A percentile compares a stretch with the other conserved stretches of the same genome.
These are phyloP conservation scores for Moricandia moricandioides DNA, from an alignment of 345 rosid species.

Conservation along the genomic window DNA sequence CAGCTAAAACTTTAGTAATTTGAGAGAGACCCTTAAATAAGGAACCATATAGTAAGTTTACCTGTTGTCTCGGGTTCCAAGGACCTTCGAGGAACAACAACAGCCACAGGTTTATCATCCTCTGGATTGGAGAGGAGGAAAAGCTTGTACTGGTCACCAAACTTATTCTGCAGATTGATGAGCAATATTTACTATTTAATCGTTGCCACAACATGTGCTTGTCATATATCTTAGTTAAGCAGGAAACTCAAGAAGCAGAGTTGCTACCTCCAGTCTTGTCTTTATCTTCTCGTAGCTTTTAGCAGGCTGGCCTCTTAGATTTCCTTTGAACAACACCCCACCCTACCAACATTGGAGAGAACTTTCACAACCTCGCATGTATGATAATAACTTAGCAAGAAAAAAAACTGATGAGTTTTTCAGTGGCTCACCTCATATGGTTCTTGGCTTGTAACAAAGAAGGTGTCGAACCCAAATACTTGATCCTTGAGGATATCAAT, in stretches of 20 bases:
- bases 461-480: constrained; percentile 95
- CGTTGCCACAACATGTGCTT: not conserved
- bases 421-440: constrained; percentile 78
- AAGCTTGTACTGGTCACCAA: constrained; percentile 80
- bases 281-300: constrained; percentile 78
- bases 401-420: not conserved
- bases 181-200: not conserved
- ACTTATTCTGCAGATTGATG: constrained; percentile 56
- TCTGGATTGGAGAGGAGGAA: constrained; percentile 87
- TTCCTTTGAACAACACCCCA: constrained; percentile 91
- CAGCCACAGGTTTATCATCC: constrained; percentile 95
- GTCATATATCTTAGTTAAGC: not conserved
- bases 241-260: not conserved
- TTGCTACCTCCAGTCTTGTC: constrained; percentile 63
- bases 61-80: constrained; percentile 84
- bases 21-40: constrained; percentile 3
- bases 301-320: constrained; percentile 79
- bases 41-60: constrained; percentile 26
- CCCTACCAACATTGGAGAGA: constrained; percentile 45
- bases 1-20: not conserved
- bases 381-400: not conserved
- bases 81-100: constrained; percentile 78
- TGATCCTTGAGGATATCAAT: constrained; percentile 79
- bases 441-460: constrained; percentile 93
- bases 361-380: not conserved